Conservation (phyloP, 176 grass and related monocot genomes). For the Carex scoparia region DNA sequence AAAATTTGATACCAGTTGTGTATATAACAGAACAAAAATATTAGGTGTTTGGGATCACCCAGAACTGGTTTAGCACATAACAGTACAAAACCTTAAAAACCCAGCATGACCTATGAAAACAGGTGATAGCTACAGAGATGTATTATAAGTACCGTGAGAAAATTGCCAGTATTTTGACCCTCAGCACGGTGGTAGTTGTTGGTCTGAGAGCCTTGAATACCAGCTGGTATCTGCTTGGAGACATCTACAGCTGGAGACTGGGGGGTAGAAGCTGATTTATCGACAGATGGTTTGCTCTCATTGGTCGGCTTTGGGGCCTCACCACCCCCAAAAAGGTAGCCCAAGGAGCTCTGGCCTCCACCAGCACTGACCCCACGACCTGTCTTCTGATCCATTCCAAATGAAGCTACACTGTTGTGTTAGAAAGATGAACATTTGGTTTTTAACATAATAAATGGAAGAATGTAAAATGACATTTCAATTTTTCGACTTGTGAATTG, state of each 20-base stretch:
- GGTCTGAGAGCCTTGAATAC: constrained; percentile 42
- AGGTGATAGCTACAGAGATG: background rate
- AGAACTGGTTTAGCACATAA: background rate
- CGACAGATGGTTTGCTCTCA: constrained; percentile 10
- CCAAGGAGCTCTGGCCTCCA: constrained; percentile 62
- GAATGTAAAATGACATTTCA: background rate
- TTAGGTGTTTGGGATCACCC: background rate
- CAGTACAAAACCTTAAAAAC: background rate
- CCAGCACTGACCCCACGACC: constrained; percentile 71
- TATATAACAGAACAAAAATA: background rate
- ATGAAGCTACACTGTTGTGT: background rate
- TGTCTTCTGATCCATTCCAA: constrained; percentile 35
- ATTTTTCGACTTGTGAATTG: background rate
- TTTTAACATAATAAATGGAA: background rate
- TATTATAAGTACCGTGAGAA: constrained; percentile 49
- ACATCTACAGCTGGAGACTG: constrained; percentile 26
- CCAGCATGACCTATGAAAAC: background rate
- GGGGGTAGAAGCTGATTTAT: constrained; percentile 6
- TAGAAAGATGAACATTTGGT: background rate
- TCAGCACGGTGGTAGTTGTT: constrained; percentile 72
- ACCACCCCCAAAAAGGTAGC: constrained; percentile 57
- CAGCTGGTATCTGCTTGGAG: constrained; percentile 55
- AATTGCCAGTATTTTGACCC: constrained; percentile 75
- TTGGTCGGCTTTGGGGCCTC: constrained; percentile 39
- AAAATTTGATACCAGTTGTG: background rate